Evolutionary conservation across 306 rosid genomes (phyloP).

Genomic region (Rosa persica): DNA sequence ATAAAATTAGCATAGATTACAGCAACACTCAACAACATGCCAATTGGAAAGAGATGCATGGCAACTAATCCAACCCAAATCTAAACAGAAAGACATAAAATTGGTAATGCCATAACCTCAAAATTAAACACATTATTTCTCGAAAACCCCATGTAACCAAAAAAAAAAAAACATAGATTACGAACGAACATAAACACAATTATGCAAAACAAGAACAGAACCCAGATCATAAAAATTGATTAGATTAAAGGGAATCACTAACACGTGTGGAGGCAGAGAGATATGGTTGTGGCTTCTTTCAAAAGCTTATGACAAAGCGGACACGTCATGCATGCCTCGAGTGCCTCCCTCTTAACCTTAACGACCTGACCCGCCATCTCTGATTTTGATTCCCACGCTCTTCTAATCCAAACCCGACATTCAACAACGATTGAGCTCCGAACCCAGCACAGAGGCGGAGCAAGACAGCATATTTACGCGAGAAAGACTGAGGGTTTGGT

Average conservation of each 20-base stretch:
- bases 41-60: background rate
- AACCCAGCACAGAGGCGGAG: constrained; percentile 4
- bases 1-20: constrained; percentile 27
- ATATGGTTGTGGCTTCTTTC: constrained; percentile 85
- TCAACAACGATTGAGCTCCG: constrained; percentile 18
- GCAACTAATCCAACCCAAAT: background rate
- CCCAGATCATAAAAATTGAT: constrained; percentile 23
- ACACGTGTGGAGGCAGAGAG: constrained; percentile 96
- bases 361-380: constrained; percentile 56
- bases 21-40: background rate
- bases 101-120: background rate
- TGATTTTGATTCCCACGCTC: background rate
- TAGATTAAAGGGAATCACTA: constrained; percentile 23
- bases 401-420: constrained; percentile 17
- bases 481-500: background rate
- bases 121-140: constrained; percentile 8
- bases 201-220: constrained; percentile 15
- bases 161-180: constrained; percentile 7
- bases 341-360: constrained; percentile 59
- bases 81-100: background rate
- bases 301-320: constrained; percentile 75
- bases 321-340: constrained; percentile 96
- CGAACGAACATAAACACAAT: constrained; percentile 14
- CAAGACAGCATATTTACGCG: background rate
- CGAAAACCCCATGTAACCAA: constrained; percentile 23